Conservation (phyloP, 495 filamentous ascomycete species). For the Lophiotrema nucula region DNA sequence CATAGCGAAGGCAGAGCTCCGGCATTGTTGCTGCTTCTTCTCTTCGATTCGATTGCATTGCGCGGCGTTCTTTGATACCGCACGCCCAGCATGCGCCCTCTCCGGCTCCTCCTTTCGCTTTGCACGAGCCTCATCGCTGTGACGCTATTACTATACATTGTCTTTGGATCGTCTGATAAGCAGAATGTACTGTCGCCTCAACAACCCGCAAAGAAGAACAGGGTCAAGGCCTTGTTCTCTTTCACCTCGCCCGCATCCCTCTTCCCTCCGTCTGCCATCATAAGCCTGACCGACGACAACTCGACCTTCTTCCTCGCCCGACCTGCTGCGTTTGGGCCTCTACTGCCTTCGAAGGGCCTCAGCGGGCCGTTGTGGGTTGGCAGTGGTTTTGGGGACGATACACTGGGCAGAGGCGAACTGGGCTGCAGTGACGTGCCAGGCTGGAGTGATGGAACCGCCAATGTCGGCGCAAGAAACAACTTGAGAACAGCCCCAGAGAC, state of each 20-base stretch:
- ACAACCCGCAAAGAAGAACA: slow-evolving; percentile 13
- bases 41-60: not conserved
- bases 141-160: slow-evolving; percentile 38
- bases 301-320: slow-evolving; percentile 92
- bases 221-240: slow-evolving; percentile 57
- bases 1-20: slow-evolving; percentile 2
- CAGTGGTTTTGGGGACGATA: slow-evolving; percentile 80
- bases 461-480: not conserved
- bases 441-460: slow-evolving; percentile 54
- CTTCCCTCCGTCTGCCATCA: slow-evolving; percentile 91
- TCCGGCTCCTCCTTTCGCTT: slow-evolving; percentile 44
- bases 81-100: slow-evolving; percentile 40
- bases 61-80: not conserved
- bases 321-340: slow-evolving; percentile 88
- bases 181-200: not conserved
- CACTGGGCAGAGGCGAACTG: slow-evolving; percentile 69
- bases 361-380: slow-evolving; percentile 88
- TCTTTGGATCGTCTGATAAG: slow-evolving; percentile 18
- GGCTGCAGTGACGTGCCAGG: slow-evolving; percentile 97
- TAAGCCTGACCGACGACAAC: slow-evolving; percentile 96
- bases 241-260: slow-evolving; percentile 71
- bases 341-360: slow-evolving; percentile 69
- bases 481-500: not conserved
- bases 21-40: slow-evolving; percentile 15
- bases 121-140: slow-evolving; percentile 36